A percentile compares a stretch with the other conserved stretches of the same genome.
Evolutionary conservation across 2,329 filamentous ascomycete genomes (phyloP).

Genomic region (Pseudogymnoascus sp.): DNA sequence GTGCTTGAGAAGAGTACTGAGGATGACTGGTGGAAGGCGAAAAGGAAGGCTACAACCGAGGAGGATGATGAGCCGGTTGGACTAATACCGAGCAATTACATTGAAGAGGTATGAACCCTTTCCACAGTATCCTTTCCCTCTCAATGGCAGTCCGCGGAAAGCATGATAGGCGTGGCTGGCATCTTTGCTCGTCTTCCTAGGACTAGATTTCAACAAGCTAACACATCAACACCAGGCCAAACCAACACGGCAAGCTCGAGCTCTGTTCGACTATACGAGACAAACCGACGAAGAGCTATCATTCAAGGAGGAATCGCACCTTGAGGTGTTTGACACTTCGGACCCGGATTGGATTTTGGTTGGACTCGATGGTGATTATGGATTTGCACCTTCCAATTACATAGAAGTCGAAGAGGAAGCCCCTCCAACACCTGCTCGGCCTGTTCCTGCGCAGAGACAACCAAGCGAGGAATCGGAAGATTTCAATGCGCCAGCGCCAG

Average conservation of each 20-base stretch:
- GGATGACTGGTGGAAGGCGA: conserved; percentile 73
- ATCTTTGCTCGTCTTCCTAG: neutral
- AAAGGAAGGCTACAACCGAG: conserved; percentile 34
- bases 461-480: conserved; percentile 1
- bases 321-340: conserved; percentile 81
- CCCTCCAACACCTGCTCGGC: conserved; percentile 21
- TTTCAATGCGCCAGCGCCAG: conserved; percentile 5
- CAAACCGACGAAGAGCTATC: conserved; percentile 98
- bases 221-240: conserved; percentile 44
- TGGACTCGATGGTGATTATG: conserved; percentile 75
- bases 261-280: conserved; percentile 95
- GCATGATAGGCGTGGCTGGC: neutral
- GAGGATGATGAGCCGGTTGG: conserved; percentile 31
- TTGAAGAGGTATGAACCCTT: conserved; percentile 67
- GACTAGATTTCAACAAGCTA: conserved; percentile 9
- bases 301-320: conserved; percentile 77
- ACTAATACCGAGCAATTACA: conserved; percentile 82
- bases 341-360: conserved; percentile 97
- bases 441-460: conserved; percentile 11
- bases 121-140: neutral
- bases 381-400: conserved; percentile 94
- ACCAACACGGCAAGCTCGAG: conserved; percentile 65
- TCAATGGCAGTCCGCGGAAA: conserved; percentile 6
- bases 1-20: conserved; percentile 63
- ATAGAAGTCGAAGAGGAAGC: conserved; percentile 57